Evolutionary conservation across 768 basidiomycete species (phyloP).

Genomic region (Polyporus arcularius): DNA sequence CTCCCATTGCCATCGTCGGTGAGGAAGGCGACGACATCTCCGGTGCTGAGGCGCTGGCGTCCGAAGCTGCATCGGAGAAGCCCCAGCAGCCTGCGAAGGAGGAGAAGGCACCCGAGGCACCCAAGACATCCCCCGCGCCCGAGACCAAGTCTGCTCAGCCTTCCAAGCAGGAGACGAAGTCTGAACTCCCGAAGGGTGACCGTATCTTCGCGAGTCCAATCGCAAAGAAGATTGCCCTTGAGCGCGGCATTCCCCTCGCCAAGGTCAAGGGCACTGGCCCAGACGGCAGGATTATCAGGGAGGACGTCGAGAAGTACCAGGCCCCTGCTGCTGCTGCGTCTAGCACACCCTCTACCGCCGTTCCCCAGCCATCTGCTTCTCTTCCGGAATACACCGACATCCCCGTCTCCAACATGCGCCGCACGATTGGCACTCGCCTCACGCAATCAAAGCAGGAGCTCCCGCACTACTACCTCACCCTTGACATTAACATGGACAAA

Average conservation of each 20-base stretch:
- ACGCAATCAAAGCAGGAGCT: constrained; percentile 91
- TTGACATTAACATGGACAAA: constrained; percentile 96
- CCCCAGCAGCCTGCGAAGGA: constrained; percentile 38
- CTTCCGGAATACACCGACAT: constrained; percentile 82
- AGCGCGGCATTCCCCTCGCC: constrained; percentile 86
- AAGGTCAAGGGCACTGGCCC: constrained; percentile 94
- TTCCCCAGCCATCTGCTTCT: constrained; percentile 51
- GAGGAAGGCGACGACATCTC: constrained; percentile 97
- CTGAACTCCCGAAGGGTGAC: constrained; percentile 64
- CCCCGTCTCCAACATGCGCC: constrained; percentile 93
- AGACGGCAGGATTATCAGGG: constrained; percentile 89
- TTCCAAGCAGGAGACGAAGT: constrained; percentile 44
- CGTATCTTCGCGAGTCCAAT: constrained; percentile 94
- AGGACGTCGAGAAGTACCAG: constrained; percentile 92
- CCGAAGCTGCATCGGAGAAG: constrained; percentile 54
- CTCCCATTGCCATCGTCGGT: constrained; percentile 85
- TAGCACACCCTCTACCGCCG: constrained; percentile 39
- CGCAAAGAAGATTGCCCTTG: constrained; percentile 96
- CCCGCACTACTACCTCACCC: constrained; percentile 97
- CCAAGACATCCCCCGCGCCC: constrained; percentile 40
- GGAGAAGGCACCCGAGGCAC: constrained; percentile 43
- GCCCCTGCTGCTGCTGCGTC: constrained; percentile 45
- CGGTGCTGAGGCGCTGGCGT: constrained; percentile 71
- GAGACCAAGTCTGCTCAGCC: constrained; percentile 37
- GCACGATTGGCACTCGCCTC: constrained; percentile 87